phyloP scores from a whole-genome alignment of 495 filamentous ascomycete species.

The Amniculicola lignicola region DNA sequence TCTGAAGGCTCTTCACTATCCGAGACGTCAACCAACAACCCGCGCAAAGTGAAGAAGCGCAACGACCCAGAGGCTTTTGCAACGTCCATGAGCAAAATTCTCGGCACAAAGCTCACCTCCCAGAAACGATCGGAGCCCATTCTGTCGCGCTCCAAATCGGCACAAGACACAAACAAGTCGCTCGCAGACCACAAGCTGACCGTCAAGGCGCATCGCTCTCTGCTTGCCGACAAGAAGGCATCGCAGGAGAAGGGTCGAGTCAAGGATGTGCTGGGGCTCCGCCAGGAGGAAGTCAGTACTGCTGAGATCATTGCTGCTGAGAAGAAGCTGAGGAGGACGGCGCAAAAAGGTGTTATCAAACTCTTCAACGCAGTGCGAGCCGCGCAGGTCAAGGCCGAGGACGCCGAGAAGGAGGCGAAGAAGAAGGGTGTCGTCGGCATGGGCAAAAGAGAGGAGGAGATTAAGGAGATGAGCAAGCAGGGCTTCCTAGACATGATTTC shows the following conservation, averaged over 20 bases:
- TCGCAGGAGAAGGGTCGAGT: constrained; percentile 85
- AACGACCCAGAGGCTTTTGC: constrained; percentile 90
- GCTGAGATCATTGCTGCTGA: constrained; percentile 71
- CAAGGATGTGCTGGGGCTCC: constrained; percentile 70
- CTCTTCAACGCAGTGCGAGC: constrained; percentile 93
- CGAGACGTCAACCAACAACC: constrained; percentile 32
- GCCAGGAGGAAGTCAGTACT: constrained; percentile 47
- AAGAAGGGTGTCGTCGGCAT: constrained; percentile 72
- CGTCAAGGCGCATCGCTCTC: constrained; percentile 67
- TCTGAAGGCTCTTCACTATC: constrained; percentile 38
- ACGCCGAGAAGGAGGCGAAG: constrained; percentile 65
- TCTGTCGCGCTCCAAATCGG: constrained; percentile 70
- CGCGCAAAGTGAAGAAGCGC: constrained; percentile 57
- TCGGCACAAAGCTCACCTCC: constrained; percentile 77
- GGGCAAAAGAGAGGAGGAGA: constrained; percentile 71
- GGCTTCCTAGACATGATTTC: constrained; percentile 91
- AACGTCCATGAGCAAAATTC: constrained; percentile 85
- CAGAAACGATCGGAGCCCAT: constrained; percentile 82
- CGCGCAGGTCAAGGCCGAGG: constrained; percentile 78
- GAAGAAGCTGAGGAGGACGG: constrained; percentile 75
- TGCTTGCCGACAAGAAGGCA: constrained; percentile 76
- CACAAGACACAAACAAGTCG: constrained; percentile 61
- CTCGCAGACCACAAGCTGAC: constrained; percentile 74
- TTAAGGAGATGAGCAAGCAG: constrained; percentile 93
- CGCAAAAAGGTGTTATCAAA: constrained; percentile 88